These are phyloP conservation scores for Xanthoconium stramineum DNA, from an alignment of 768 basidiomycete genomes.

Conservation along the genomic window DNA sequence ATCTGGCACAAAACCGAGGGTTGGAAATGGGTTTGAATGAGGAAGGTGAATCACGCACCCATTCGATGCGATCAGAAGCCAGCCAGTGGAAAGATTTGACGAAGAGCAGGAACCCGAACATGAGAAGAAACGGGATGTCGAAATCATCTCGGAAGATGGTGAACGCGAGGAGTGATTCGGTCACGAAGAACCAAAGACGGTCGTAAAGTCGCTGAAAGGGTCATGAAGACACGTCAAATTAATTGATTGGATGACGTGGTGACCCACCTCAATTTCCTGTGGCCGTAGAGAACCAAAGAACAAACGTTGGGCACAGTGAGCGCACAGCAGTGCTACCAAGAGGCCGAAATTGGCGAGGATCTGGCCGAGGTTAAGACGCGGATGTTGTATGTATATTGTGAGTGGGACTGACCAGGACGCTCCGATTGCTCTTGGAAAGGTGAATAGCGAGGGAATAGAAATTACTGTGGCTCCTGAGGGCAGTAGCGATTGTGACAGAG, in stretches of 20 bases:
- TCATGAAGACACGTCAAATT: neutral
- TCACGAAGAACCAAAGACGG: slow-evolving; percentile 95
- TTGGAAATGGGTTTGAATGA: neutral
- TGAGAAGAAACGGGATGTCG: slow-evolving; percentile 85
- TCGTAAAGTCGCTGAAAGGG: slow-evolving; percentile 85
- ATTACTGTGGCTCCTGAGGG: slow-evolving; percentile 79
- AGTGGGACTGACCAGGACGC: slow-evolving; percentile 66
- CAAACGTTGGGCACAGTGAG: slow-evolving; percentile 74
- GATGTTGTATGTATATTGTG: neutral
- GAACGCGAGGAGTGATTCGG: slow-evolving; percentile 92
- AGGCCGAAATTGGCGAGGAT: slow-evolving; percentile 89
- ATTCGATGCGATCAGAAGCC: slow-evolving; percentile 92
- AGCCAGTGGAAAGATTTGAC: slow-evolving; percentile 99
- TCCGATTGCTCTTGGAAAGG: slow-evolving; percentile 91
- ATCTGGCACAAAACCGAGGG: slow-evolving; percentile 56
- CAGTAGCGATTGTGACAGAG: slow-evolving; percentile 70
- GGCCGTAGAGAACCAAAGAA: slow-evolving; percentile 90
- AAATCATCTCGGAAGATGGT: slow-evolving; percentile 98
- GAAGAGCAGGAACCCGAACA: slow-evolving; percentile 93
- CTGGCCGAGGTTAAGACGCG: slow-evolving; percentile 38
- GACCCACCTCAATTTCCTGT: slow-evolving; percentile 85
- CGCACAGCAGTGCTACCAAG: slow-evolving; percentile 70
- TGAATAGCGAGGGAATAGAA: slow-evolving; percentile 94
- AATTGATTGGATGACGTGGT: neutral
- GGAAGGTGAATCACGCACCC: slow-evolving; percentile 51